Percentiles rank a stretch among this genome's conserved stretches.
phyloP scores from a whole-genome alignment of 73 alveolate species.

The Tetrahymena thermophila region DNA sequence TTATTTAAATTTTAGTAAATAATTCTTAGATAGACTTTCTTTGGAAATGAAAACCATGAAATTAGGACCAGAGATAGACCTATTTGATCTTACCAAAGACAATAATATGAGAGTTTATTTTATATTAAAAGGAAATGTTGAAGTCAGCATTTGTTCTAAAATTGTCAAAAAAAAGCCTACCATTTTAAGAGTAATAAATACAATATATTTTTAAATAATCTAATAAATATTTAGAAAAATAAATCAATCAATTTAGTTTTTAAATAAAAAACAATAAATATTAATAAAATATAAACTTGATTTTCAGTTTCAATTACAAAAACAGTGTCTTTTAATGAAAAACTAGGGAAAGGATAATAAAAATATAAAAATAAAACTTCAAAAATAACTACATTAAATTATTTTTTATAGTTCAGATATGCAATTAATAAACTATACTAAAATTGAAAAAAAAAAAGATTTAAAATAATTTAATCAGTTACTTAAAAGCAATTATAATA shows the following conservation, averaged over 20 bases:
- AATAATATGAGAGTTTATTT: conserved; percentile 12
- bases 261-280: no score
- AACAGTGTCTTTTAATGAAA: neutral
- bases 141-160: neutral
- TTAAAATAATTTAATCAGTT: no score
- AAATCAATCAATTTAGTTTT: neutral
- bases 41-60: neutral
- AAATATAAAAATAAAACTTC: no score
- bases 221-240: no score
- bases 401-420: no score
- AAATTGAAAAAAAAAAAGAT: no score
- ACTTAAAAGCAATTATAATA: no score
- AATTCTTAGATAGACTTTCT: conserved; percentile 1
- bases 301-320: no score
- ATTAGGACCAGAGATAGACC: conserved; percentile 7
- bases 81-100: neutral
- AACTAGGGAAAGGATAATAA: no score
- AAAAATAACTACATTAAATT: no score
- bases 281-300: no score
- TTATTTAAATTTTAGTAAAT: conserved; percentile 11
- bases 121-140: conserved; percentile 19
- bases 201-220: neutral
- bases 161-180: neutral
- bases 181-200: neutral
- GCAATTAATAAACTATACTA: no score